phyloP scores from a whole-genome alignment of 306 rosid species.

The Carpinus fangiana region DNA sequence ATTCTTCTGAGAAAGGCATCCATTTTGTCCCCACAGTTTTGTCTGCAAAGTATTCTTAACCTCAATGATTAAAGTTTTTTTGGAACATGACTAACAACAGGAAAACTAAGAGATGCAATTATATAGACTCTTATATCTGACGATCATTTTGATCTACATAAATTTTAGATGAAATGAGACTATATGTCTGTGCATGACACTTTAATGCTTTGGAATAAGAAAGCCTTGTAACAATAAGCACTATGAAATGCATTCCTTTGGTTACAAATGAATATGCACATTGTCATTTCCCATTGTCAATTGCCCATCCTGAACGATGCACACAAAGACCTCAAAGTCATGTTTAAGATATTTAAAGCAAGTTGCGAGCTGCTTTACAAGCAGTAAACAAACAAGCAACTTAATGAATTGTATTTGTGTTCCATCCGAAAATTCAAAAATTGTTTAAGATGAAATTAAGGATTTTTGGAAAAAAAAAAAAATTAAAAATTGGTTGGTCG shows the following conservation, averaged over 20 bases:
- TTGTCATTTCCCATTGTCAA: background rate
- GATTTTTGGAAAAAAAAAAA: background rate
- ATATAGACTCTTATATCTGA: background rate
- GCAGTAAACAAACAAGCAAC: background rate
- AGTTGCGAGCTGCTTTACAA: background rate
- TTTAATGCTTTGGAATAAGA: background rate
- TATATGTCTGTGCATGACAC: background rate
- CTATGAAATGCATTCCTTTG: background rate
- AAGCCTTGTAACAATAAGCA: background rate
- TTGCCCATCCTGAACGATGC: background rate
- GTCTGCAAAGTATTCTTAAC: constrained; percentile 48
- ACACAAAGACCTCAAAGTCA: background rate
- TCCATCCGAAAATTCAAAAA: constrained; percentile 4
- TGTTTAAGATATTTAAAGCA: background rate
- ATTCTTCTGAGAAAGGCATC: constrained; percentile 77
- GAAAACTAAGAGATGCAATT: background rate
- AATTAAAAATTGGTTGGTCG: background rate
- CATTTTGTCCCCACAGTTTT: constrained; percentile 72
- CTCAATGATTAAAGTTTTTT: constrained; percentile 8
- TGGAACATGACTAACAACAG: constrained; percentile 22
- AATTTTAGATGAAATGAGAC: constrained; percentile 13
- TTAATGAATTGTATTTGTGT: background rate
- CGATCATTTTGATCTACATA: background rate
- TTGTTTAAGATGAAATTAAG: no score
- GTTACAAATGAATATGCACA: background rate